Conservation (phyloP, 345 rosid species). For the Eucalyptus urophylla region DNA sequence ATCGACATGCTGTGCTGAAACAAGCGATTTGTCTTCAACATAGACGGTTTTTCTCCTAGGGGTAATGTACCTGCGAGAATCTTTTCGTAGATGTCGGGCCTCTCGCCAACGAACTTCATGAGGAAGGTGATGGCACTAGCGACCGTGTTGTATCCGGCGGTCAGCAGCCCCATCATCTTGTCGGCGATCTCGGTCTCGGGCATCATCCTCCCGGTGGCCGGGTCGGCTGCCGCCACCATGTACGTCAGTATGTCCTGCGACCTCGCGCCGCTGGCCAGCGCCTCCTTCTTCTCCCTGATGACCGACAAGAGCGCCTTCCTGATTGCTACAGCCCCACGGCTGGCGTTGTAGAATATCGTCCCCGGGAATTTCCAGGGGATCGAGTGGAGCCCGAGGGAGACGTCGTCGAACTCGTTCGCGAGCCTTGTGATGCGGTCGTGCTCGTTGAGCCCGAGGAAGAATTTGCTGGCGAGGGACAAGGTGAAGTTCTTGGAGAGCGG, state of each 20-base stretch:
- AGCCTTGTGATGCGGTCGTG: slow-evolving; percentile 17
- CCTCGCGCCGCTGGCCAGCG: slow-evolving; percentile 1
- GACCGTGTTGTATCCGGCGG: slow-evolving; percentile 39
- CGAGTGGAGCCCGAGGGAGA: slow-evolving; percentile 27
- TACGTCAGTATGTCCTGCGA: slow-evolving; percentile 14
- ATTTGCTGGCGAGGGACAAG: slow-evolving; percentile 23
- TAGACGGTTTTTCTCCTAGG: neutral
- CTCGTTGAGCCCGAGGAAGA: slow-evolving; percentile 29
- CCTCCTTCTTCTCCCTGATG: slow-evolving; percentile 22
- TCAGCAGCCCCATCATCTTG: slow-evolving; percentile 35
- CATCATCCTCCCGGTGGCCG: slow-evolving; percentile 14
- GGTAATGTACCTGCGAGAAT: slow-evolving; percentile 10
- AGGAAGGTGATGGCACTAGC: slow-evolving; percentile 35
- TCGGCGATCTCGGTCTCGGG: slow-evolving; percentile 35
- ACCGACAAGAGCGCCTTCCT: slow-evolving; percentile 9
- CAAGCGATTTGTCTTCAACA: neutral
- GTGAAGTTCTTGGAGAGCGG: slow-evolving; percentile 24
- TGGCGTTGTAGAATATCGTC: slow-evolving; percentile 14
- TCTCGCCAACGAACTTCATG: slow-evolving; percentile 41
- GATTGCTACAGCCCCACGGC: slow-evolving; percentile 6
- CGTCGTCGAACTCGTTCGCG: slow-evolving; percentile 12
- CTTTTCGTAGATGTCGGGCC: slow-evolving; percentile 20
- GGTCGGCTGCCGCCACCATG: slow-evolving; percentile 17
- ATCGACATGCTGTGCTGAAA: neutral
- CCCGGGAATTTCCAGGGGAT: slow-evolving; percentile 20